Evolutionary conservation across 495 filamentous ascomycete genomes (phyloP), one percentile per base, ranked within the genome.

Genomic region (Penicillium subrubescens): DNA sequence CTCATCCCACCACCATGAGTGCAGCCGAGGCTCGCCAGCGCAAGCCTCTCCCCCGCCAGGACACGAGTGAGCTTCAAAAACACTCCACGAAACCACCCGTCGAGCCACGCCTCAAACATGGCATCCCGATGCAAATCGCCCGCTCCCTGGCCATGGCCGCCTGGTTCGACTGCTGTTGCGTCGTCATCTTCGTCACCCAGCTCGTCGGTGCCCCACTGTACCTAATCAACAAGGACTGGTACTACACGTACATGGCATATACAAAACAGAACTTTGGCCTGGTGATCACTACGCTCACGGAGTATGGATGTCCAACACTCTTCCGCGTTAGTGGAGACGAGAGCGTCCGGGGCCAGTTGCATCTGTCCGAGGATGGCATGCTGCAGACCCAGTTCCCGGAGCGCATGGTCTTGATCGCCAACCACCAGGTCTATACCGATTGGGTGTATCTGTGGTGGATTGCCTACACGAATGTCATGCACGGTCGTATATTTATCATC

Each of bases 371-470:
- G 54, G 84, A 87, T 73, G 88, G 88, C 5, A 71, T 78, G 57
- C 68, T 90, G 35, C 77, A 81, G 66, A 83, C 83, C 19, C 63
- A 79, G 37, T 89, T 90, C 60, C 84, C 86, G 8, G 84, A 89
- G 71, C 80, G 88, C 21, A 67, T 88, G 58, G 81, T 90, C 52
- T 59, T 90, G 71, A 87, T 90, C 56, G 80, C 88, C 12, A 90
- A 90, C 56, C 88, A 90, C 66, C 87, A 89, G 70, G 84, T 90
- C 12, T 90, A 90, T 71, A 89, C 87, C 10, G 88, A 90, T 59
- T 90, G 88, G 88, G 76, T 90, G 10, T 90, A 90, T 69, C 79
- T 90, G 1, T 90, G 88, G 88, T 90, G 88, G 88, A 75, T 87
- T 43, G 83, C 86, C 14, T 90, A 90, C 66, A 85, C 87, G 3